phyloP scores from a whole-genome alignment of 2,329 filamentous ascomycete genomes.

The Penicillium aurantiogriseum region DNA sequence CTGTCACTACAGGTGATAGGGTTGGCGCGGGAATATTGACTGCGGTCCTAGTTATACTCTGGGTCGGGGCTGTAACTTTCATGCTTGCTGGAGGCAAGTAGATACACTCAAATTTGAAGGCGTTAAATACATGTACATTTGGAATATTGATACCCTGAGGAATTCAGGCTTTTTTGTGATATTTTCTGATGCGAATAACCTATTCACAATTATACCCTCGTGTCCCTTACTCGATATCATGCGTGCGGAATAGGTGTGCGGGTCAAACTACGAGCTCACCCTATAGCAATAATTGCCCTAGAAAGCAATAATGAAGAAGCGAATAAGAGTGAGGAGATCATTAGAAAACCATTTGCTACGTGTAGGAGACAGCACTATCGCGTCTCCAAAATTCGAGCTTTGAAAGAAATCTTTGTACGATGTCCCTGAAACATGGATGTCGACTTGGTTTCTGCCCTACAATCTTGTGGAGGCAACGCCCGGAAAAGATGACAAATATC shows the following conservation, averaged over 20 bases:
- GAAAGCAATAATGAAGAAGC: neutral
- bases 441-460: neutral
- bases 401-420: too few species aligned
- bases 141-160: neutral
- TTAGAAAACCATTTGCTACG: neutral
- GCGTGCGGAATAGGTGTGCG: neutral
- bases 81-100: neutral
- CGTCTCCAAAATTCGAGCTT: neutral
- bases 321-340: neutral
- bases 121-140: neutral
- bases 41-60: slow-evolving; percentile 19
- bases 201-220: neutral
- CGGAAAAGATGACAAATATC: neutral
- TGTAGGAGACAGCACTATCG: neutral
- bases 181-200: neutral
- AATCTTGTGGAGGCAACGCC: neutral
- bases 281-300: neutral
- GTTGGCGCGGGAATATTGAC: slow-evolving; percentile 36
- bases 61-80: slow-evolving; percentile 1
- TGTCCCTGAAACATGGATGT: too few species aligned
- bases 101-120: neutral
- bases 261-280: neutral
- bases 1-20: slow-evolving; percentile 25
- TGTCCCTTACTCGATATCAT: neutral
- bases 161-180: neutral